Conservation (phyloP, 1,284 basidiomycete genomes). For the Moesziomyces antarcticus region DNA sequence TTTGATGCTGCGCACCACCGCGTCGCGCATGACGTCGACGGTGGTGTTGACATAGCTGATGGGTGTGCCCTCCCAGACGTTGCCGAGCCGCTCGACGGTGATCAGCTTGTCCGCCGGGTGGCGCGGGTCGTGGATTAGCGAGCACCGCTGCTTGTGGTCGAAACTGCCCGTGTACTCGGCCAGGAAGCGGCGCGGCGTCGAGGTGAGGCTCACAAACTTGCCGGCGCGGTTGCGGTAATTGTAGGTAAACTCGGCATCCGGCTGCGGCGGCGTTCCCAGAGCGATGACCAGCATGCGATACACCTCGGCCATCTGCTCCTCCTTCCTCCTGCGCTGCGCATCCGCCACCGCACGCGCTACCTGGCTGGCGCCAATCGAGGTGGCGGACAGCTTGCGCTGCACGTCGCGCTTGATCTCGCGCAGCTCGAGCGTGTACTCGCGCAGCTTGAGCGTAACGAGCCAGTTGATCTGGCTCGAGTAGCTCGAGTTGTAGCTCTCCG, state of each 20-base stretch:
- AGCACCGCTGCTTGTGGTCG: constrained; percentile 80
- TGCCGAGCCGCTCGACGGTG: constrained; percentile 90
- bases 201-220: constrained; percentile 79
- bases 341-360: constrained; percentile 42
- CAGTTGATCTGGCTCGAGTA: constrained; percentile 79
- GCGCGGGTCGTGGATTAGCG: constrained; percentile 92
- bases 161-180: constrained; percentile 65
- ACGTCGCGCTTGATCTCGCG: constrained; percentile 72
- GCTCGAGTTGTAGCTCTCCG: constrained; percentile 86
- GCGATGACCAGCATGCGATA: constrained; percentile 88
- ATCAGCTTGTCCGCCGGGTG: constrained; percentile 86
- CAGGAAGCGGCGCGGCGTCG: constrained; percentile 80
- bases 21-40: constrained; percentile 80
- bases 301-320: constrained; percentile 82
- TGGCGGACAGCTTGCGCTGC: constrained; percentile 70
- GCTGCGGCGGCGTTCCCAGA: constrained; percentile 71
- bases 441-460: constrained; percentile 86
- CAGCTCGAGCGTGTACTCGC: constrained; percentile 87
- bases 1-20: constrained; percentile 77
- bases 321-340: constrained; percentile 75
- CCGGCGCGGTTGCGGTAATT: constrained; percentile 78
- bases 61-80: constrained; percentile 84
- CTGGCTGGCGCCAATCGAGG: constrained; percentile 1
- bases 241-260: constrained; percentile 53
- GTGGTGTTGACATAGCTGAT: constrained; percentile 89